Percentiles rank a stretch among this genome's conserved stretches.
These are phyloP conservation scores for Rhexocercosporidium sp. DNA, from an alignment of 2,329 filamentous ascomycete genomes.

Conservation along the genomic window DNA sequence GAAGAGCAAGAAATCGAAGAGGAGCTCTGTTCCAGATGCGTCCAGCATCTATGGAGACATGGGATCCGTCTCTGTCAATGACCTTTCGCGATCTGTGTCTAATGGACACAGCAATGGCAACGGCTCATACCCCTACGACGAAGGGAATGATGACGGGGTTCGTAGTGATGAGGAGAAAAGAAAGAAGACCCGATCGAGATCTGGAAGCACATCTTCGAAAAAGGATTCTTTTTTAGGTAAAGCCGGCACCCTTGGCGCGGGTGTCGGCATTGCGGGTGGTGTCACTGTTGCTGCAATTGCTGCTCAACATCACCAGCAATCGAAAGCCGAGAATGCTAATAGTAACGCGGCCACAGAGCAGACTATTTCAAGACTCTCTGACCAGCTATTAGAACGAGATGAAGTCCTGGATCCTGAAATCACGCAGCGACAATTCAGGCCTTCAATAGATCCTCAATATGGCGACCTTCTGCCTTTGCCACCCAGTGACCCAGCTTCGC, in stretches of 20 bases:
- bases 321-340: conserved; percentile 42
- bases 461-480: conserved; percentile 68
- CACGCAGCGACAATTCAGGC: conserved; percentile 61
- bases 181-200: conserved; percentile 38
- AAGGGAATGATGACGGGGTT: conserved; percentile 30
- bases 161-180: conserved; percentile 37
- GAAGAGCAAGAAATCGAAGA: conserved; percentile 42
- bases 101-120: conserved; percentile 36
- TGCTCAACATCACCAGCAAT: conserved; percentile 43
- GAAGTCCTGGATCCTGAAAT: conserved; percentile 63
- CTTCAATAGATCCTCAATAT: conserved; percentile 69
- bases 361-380: conserved; percentile 14
- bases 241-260: conserved; percentile 72
- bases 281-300: conserved; percentile 46
- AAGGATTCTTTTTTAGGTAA: conserved; percentile 73
- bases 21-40: conserved; percentile 37
- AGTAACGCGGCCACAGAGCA: conserved; percentile 33
- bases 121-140: conserved; percentile 30
- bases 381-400: conserved; percentile 27
- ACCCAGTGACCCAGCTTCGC: conserved; percentile 61
- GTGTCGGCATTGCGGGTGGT: conserved; percentile 68
- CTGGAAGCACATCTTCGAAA: conserved; percentile 36
- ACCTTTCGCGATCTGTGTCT: conserved; percentile 33
- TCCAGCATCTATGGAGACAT: conserved; percentile 35
- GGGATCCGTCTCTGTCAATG: conserved; percentile 33